These are phyloP conservation scores for Mytilinidion resinicola DNA, from an alignment of 495 filamentous ascomycete species.

Conservation along the genomic window DNA sequence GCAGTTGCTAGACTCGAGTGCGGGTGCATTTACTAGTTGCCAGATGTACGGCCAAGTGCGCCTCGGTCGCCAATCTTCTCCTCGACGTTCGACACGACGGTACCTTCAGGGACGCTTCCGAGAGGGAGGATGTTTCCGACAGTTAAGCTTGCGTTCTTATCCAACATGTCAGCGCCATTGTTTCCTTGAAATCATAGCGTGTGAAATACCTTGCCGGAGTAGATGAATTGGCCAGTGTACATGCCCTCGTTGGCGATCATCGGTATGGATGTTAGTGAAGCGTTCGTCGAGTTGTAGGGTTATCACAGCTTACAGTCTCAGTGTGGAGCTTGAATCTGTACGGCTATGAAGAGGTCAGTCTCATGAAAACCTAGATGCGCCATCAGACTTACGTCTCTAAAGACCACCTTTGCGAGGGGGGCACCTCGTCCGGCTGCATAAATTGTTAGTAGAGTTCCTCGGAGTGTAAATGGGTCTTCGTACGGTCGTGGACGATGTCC, in stretches of 20 bases:
- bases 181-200: too few species aligned
- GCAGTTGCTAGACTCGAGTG: too few species aligned
- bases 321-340: not conserved
- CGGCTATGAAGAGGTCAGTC: constrained; percentile 33
- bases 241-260: constrained; percentile 99
- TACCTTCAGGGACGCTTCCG: constrained; percentile 92
- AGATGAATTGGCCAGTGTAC: constrained; percentile 99
- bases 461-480: not conserved
- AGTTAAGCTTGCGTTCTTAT: constrained; percentile 74
- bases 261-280: constrained; percentile 51
- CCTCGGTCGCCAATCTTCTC: constrained; percentile 98
- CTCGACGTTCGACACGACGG: constrained; percentile 96
- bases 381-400: constrained; percentile 58
- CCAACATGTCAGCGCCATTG: too few species aligned
- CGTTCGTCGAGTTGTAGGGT: too few species aligned
- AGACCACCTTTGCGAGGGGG: constrained; percentile 90
- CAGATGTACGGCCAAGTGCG: constrained; percentile 88
- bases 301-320: too few species aligned
- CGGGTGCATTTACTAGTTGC: constrained; percentile 65
- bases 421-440: constrained; percentile 50
- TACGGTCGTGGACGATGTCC: constrained; percentile 97
- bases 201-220: constrained; percentile 68
- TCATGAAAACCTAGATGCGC: constrained; percentile 73
- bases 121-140: constrained; percentile 97
- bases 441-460: constrained; percentile 4